These are phyloP conservation scores for Arabidopsis suecica DNA, from an alignment of 345 rosid genomes.

Conservation along the genomic window DNA sequence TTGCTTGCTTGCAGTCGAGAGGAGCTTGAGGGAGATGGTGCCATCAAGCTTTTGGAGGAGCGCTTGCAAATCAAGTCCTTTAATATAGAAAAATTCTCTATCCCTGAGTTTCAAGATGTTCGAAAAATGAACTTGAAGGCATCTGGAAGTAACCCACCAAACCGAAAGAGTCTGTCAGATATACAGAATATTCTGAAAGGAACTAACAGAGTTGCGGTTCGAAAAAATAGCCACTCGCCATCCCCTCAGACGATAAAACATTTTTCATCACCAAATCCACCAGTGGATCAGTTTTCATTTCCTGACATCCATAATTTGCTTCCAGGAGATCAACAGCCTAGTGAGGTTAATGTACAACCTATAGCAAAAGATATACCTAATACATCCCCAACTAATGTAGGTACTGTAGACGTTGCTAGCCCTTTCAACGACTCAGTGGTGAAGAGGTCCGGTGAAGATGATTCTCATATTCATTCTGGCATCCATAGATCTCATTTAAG, in stretches of 20 bases:
- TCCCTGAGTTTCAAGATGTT: slow-evolving; percentile 64
- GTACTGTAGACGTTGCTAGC: slow-evolving; percentile 38
- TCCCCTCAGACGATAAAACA: neutral
- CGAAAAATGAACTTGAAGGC: slow-evolving; percentile 55
- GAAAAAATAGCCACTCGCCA: slow-evolving; percentile 40
- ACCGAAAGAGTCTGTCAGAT: slow-evolving; percentile 58
- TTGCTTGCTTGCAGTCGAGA: slow-evolving; percentile 56
- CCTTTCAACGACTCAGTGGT: slow-evolving; percentile 40
- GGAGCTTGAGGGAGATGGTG: slow-evolving; percentile 68
- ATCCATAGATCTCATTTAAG: slow-evolving; percentile 41
- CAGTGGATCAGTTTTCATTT: slow-evolving; percentile 62
- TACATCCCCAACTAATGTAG: slow-evolving; percentile 41
- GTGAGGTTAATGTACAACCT: slow-evolving; percentile 40
- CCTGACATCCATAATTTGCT: slow-evolving; percentile 46
- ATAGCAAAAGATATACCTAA: slow-evolving; percentile 38
- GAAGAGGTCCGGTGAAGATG: slow-evolving; percentile 38
- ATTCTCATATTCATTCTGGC: slow-evolving; percentile 40
- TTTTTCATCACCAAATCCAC: slow-evolving; percentile 54
- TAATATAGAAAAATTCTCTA: slow-evolving; percentile 51
- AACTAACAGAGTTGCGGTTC: slow-evolving; percentile 45
- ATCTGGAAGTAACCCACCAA: slow-evolving; percentile 48
- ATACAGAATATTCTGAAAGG: slow-evolving; percentile 57
- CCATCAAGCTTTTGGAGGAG: slow-evolving; percentile 58
- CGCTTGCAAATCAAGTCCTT: slow-evolving; percentile 66
- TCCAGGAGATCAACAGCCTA: slow-evolving; percentile 44